A percentile compares a stretch with the other conserved stretches of the same genome.
Evolutionary conservation across 495 filamentous ascomycete genomes (phyloP).

Genomic region (Penicillium daleae): DNA sequence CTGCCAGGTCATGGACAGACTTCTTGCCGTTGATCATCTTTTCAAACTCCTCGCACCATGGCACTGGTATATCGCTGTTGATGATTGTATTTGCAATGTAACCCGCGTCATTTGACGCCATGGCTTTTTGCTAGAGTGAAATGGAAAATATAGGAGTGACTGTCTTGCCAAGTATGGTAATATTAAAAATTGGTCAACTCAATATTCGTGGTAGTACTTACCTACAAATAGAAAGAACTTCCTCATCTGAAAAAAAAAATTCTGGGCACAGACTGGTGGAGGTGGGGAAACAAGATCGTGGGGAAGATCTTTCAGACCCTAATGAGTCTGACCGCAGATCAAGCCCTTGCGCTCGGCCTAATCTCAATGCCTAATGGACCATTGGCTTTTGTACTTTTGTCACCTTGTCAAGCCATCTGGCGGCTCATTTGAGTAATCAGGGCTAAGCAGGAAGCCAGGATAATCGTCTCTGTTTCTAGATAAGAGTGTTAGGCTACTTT

Average conservation of each 20-base stretch:
- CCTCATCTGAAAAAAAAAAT: not conserved
- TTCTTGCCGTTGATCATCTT: slow-evolving; percentile 7
- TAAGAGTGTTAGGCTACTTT: too few species aligned
- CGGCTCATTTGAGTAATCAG: not conserved
- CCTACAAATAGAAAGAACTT: not conserved
- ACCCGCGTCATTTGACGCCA: not conserved
- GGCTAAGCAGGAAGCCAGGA: too few species aligned
- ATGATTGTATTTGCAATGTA: not conserved
- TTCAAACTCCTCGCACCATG: slow-evolving; percentile 5
- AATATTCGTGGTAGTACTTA: not conserved
- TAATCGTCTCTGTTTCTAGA: too few species aligned
- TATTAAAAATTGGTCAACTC: not conserved
- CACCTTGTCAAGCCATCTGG: not conserved
- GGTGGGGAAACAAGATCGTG: not conserved
- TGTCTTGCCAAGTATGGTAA: not conserved
- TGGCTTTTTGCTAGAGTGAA: not conserved
- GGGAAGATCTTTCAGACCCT: not conserved
- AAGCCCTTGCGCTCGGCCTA: not conserved
- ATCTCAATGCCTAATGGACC: not conserved
- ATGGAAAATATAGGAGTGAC: not conserved
- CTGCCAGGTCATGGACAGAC: not conserved
- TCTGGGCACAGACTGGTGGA: not conserved
- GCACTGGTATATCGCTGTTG: not conserved
- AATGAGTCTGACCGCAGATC: not conserved
- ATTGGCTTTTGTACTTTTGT: not conserved